Evolutionary conservation across 2,329 filamentous ascomycete genomes (phyloP), one percentile per base, ranked within the genome.

Genomic region (Tricladium varicosporioides): DNA sequence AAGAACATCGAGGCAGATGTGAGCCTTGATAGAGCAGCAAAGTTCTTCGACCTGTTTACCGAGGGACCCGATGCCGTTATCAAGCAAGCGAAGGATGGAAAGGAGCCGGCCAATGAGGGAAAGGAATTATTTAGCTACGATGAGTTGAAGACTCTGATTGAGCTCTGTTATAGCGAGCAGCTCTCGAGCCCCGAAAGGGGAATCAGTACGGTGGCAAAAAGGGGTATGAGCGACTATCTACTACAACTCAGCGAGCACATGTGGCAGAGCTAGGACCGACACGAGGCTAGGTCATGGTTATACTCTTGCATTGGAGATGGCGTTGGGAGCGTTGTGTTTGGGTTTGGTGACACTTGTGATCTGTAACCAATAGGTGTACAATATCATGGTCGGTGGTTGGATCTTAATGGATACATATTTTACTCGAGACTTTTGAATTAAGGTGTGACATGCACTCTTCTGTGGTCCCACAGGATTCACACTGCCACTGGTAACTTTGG

Each of bases 1-100:
- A 96, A 96, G 76, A 96, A 96, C 64, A 87, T 99, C 53, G 91
- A 94, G 72, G 79, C 83, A 1, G 82, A 81, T 8, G 86, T 89
- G 2, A 80, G 82, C 56, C 77, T 93, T 27, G 78, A 79, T 3
- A 76, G 83, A 36, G 83, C 87, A 1, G 80, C 83, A 16, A 80
- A 82, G 57, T 93, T 88, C 74, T 92, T 86, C 68, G 79, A 81
- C 16, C 72, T 93, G 40, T 91, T 89, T 66, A 80, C 81, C 45
- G 74, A 77, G 46, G 88, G 88, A 0, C 77, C 85, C 0, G 86
- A 89, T 48, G 81, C 78, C 9, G 83, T 91, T 55, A 77, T 91
- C 2, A 76, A 76, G 44, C 80, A 83, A 69, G 86, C 86, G 4
- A 84, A 80, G 71, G 76, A 79, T 58, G 73, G 73, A 18, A 70